These are phyloP conservation scores for Acacia concinna DNA, from an alignment of 331 rosid genomes.

Conservation along the genomic window DNA sequence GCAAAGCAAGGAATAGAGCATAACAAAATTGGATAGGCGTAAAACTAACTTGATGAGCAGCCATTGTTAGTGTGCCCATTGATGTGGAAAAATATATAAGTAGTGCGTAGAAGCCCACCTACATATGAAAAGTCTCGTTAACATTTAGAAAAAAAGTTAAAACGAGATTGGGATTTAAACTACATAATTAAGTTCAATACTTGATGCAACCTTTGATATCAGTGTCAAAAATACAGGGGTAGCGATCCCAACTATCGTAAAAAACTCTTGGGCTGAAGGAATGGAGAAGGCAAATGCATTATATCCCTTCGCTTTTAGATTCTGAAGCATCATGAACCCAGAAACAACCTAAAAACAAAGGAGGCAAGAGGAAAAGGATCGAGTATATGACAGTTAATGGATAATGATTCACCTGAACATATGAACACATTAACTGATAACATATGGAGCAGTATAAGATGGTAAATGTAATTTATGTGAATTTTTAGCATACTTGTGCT, in stretches of 20 bases:
- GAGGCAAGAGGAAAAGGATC: conserved; percentile 8
- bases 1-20: conserved; percentile 22
- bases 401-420: neutral
- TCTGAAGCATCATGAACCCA: conserved; percentile 78
- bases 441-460: conserved; percentile 5
- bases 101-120: conserved; percentile 84
- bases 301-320: conserved; percentile 70
- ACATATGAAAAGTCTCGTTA: conserved; percentile 26
- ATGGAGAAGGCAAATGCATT: conserved; percentile 59
- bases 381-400: neutral
- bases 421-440: neutral
- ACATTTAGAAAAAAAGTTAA: neutral
- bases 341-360: conserved; percentile 65
- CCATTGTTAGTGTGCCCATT: conserved; percentile 86
- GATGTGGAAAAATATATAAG: conserved; percentile 81
- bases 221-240: conserved; percentile 77
- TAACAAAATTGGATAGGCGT: neutral
- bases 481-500: conserved; percentile 59
- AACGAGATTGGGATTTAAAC: conserved; percentile 23
- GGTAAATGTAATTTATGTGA: conserved; percentile 1
- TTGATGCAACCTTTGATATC: conserved; percentile 75
- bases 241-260: conserved; percentile 59
- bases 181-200: conserved; percentile 9
- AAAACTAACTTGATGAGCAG: conserved; percentile 73
- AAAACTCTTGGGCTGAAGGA: conserved; percentile 70